Evolutionary conservation across 176 grass and related monocot genomes (phyloP).

Genomic region (Rhynchospora tenuis): DNA sequence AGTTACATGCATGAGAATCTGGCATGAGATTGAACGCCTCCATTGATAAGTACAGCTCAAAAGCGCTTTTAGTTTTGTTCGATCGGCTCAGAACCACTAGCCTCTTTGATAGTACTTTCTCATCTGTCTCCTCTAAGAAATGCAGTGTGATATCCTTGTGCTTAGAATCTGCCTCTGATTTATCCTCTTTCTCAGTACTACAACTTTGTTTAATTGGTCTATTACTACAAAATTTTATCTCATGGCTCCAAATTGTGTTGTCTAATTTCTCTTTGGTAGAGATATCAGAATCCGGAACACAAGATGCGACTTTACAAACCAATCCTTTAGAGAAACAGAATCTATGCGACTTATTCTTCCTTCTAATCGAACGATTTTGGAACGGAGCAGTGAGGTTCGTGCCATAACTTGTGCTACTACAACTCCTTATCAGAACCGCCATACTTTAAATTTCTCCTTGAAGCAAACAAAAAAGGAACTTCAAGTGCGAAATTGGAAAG

Average conservation of each 20-base stretch:
- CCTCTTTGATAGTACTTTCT: slow-evolving; percentile 56
- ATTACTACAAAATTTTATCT: slow-evolving; percentile 5
- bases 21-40: slow-evolving; percentile 52
- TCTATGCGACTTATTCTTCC: not conserved
- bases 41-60: slow-evolving; percentile 77
- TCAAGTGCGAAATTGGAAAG: not conserved
- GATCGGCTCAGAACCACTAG: slow-evolving; percentile 59
- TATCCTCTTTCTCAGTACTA: not conserved
- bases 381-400: not conserved
- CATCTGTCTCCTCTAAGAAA: slow-evolving; percentile 85
- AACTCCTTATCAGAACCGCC: slow-evolving; percentile 45
- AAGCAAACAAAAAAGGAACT: not conserved
- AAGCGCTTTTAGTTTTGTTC: slow-evolving; percentile 76
- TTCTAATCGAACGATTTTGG: not conserved
- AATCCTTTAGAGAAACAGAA: slow-evolving; percentile 3
- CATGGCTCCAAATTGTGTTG: slow-evolving; percentile 9
- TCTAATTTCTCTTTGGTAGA: slow-evolving; percentile 30
- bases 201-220: slow-evolving; percentile 19
- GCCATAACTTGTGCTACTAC: slow-evolving; percentile 33
- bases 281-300: slow-evolving; percentile 31
- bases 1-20: slow-evolving; percentile 73
- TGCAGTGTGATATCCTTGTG: slow-evolving; percentile 37
- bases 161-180: slow-evolving; percentile 17
- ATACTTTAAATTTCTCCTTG: slow-evolving; percentile 6
- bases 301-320: slow-evolving; percentile 39